Evolutionary conservation across 352 stramenopile species (phyloP).

Genomic region (Phytopythium oedochilum): DNA sequence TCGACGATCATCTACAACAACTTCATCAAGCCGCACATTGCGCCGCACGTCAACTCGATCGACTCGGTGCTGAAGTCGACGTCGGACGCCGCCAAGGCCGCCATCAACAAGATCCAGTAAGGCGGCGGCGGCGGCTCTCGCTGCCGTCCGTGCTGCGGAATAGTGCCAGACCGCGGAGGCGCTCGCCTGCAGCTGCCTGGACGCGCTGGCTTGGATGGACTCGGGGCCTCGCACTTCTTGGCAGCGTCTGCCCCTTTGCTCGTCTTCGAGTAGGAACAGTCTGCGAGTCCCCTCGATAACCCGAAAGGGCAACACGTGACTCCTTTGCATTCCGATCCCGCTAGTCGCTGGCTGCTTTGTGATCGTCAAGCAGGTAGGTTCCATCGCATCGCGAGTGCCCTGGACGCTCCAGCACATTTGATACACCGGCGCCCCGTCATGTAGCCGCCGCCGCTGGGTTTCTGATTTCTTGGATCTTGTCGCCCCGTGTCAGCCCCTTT

Average conservation of each 20-base stretch:
- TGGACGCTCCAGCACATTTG: no score
- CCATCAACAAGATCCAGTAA: constrained; percentile 43
- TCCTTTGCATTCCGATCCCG: neutral
- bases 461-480: constrained; percentile 2
- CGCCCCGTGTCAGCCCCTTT: neutral
- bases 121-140: neutral
- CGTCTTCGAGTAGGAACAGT: neutral
- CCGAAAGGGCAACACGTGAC: constrained; percentile 2
- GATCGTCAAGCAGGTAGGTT: neutral
- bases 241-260: neutral
- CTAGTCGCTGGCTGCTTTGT: neutral
- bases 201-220: neutral
- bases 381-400: no score
- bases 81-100: constrained; percentile 43
- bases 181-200: neutral
- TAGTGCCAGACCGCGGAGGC: constrained; percentile 10
- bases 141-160: neutral
- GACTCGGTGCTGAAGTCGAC: constrained; percentile 59
- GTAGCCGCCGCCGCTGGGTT: no score
- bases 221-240: no score
- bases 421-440: no score
- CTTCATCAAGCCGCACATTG: constrained; percentile 83
- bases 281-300: neutral
- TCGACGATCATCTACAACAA: constrained; percentile 81
- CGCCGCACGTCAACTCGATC: constrained; percentile 60